Evolutionary conservation across 2,329 filamentous ascomycete genomes (phyloP), one percentile per base, ranked within the genome.

Genomic region (Ceratocystis diversiconidia): DNA sequence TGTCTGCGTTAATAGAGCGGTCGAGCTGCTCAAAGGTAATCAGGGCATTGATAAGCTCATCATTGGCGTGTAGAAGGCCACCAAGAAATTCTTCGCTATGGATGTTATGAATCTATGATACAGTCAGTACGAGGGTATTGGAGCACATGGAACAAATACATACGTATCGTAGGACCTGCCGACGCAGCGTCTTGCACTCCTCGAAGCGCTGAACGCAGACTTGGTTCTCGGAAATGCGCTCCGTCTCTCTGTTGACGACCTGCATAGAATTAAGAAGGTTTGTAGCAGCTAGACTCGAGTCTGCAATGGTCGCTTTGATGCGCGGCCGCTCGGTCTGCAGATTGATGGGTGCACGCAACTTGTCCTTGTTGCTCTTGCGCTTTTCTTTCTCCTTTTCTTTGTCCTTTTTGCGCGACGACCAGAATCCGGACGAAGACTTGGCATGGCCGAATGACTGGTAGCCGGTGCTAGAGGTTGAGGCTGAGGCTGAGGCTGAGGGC

Each of bases 11-110:
- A 69, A 92, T 88, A 61, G 89, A 91, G 68, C 87, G 85, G 73
- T 99, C 92, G 69, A 97, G 83, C 70, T 96, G 89, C 75, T 97
- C 92, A 72, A 91, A 99, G 0, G 91, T 89, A 84, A 95, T 96
- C 66, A 99, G 80, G 1, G 92, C 90, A 68, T 87, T 87, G 50
- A 97, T 89, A n/a, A 99, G 85, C 75, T 95, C 89, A 71, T 99
- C 94, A 71, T 99, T 97, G 69, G 92, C 92, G 71, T 94, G 90
- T 19, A 99, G 85, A 3, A 99, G 80, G 68, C 90, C 87, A 52
- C 92, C 94, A 7, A 99, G 85, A 80, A 89, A 96, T 72, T 97
- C 86, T 72, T 97, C 92, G 7, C 85, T 87, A 73, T 96, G 90
- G 12, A 97, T 88, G 62, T 91, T 82, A 72, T 97, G 90, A 69